Evolutionary conservation across 169 alveolate genomes (phyloP).

Genomic region (Perkinsus chesapeaki): DNA sequence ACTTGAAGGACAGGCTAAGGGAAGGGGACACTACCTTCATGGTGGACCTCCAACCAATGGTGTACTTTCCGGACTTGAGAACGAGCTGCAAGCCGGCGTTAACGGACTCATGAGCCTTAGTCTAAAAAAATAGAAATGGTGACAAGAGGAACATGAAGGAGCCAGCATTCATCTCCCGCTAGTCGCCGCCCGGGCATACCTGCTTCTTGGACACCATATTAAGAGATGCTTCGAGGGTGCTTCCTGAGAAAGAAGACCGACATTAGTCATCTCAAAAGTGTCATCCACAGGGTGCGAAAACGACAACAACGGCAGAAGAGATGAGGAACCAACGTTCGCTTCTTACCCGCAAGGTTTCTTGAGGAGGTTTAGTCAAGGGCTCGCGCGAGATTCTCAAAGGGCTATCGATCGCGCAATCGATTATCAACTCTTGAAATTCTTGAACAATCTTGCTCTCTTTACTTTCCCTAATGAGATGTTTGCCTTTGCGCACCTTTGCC

Average conservation of each 20-base stretch:
- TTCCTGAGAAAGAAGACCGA: neutral
- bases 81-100: conserved; percentile 90
- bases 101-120: conserved; percentile 83
- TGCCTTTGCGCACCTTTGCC: neutral
- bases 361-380: neutral
- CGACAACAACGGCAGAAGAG: neutral
- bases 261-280: neutral
- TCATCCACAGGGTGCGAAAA: neutral
- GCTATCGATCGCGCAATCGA: neutral
- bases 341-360: neutral
- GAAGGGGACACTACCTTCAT: conserved; percentile 64
- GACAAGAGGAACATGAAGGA: neutral
- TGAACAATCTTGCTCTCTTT: neutral
- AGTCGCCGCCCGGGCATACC: neutral
- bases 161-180: neutral
- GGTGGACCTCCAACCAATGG: conserved; percentile 90
- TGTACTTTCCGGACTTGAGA: conserved; percentile 93
- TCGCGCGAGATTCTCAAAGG: neutral
- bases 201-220: neutral
- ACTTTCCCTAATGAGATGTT: neutral
- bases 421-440: neutral
- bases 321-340: neutral
- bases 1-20: neutral
- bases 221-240: neutral
- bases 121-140: conserved; percentile 9